Evolutionary conservation across 2,329 filamentous ascomycete species (phyloP).

Genomic region (Ophiostoma tasmaniense): DNA sequence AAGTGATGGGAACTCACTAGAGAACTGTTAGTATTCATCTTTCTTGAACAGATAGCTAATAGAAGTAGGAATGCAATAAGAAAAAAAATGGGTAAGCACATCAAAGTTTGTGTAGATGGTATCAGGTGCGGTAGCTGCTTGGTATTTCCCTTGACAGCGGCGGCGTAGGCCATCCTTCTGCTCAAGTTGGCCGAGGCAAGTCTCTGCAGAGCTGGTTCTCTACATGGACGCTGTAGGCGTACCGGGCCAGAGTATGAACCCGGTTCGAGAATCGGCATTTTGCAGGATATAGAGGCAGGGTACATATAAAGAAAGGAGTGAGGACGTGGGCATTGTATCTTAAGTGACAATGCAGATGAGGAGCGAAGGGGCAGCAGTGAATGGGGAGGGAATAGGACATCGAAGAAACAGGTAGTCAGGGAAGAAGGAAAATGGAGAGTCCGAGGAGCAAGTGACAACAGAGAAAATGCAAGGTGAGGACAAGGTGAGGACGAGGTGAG

Average conservation of each 20-base stretch:
- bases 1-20: conserved; percentile 57
- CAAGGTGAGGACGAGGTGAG: neutral
- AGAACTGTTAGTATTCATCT: conserved; percentile 26
- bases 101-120: neutral
- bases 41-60: neutral
- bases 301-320: too few relatives aligned
- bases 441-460: neutral
- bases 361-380: neutral
- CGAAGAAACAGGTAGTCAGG: neutral
- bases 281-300: neutral
- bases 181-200: conserved; percentile 8
- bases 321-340: neutral
- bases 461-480: neutral
- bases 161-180: conserved; percentile 16
- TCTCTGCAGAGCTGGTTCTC: conserved; percentile 13
- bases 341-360: neutral
- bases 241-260: conserved; percentile 13
- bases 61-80: neutral
- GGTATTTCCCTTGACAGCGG: conserved; percentile 16
- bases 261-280: conserved; percentile 13
- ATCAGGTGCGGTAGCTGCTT: neutral
- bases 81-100: neutral
- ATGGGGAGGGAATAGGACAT: too few relatives aligned
- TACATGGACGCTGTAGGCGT: conserved; percentile 12
- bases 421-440: neutral